phyloP scores from a whole-genome alignment of 768 basidiomycete genomes.

The Leccinum pellstonianum region DNA sequence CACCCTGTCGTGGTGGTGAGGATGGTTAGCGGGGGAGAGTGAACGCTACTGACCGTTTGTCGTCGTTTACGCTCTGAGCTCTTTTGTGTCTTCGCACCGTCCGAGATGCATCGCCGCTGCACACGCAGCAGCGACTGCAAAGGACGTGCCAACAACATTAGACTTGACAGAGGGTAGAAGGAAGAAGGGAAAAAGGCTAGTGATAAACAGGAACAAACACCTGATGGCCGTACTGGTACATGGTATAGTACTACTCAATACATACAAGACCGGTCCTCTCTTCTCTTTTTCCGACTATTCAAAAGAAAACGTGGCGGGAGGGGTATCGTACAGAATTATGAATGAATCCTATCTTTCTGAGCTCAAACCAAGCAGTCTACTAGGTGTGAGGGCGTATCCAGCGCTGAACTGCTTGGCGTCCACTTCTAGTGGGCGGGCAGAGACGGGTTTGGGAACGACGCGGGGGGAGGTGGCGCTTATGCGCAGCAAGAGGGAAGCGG shows the following conservation, averaged over 20 bases:
- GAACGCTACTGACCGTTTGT: constrained; percentile 52
- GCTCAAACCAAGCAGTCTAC: constrained; percentile 25
- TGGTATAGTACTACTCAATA: constrained; percentile 1
- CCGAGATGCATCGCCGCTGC: not conserved
- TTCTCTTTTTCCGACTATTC: not conserved
- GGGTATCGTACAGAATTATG: constrained; percentile 3
- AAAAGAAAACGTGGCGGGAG: not conserved
- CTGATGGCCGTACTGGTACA: not conserved
- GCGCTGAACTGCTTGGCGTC: not conserved
- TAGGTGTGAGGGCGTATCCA: constrained; percentile 26
- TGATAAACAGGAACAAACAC: constrained; percentile 15
- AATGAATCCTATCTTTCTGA: constrained; percentile 9
- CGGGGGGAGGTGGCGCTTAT: constrained; percentile 42
- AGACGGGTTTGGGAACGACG: not conserved
- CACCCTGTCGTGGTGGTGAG: constrained; percentile 47
- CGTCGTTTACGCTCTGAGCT: constrained; percentile 76
- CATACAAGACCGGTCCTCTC: constrained; percentile 1
- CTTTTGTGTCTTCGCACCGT: constrained; percentile 30
- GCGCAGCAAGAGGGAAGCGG: constrained; percentile 64
- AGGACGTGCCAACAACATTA: not conserved
- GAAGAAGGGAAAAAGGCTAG: not conserved
- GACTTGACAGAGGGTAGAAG: not conserved
- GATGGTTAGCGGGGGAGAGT: not conserved
- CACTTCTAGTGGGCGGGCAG: not conserved
- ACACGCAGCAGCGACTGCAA: not conserved